Conservation (phyloP, 139 green algal genomes). For the Desmodesmus armatus region DNA sequence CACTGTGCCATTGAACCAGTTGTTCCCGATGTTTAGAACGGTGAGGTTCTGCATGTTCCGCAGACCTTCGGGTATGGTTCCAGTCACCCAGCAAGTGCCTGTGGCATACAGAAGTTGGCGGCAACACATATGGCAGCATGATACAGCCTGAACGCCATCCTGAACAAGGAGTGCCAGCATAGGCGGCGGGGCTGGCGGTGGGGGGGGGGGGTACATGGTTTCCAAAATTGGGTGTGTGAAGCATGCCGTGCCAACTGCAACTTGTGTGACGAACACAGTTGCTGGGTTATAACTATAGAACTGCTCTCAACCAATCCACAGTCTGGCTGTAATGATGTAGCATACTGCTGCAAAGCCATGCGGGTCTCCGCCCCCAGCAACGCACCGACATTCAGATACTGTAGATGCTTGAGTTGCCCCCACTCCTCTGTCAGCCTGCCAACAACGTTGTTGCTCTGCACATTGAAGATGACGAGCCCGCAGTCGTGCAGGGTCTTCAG, state of each 20-base stretch:
- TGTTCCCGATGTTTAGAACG: not conserved
- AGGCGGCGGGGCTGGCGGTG: too few relatives aligned
- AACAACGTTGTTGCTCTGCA: not conserved
- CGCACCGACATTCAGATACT: not conserved
- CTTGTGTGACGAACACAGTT: too few relatives aligned
- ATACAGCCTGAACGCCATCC: too few relatives aligned
- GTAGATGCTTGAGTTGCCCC: not conserved
- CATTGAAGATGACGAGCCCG: not conserved
- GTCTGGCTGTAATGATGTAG: not conserved
- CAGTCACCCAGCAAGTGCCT: not conserved
- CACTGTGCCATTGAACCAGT: not conserved
- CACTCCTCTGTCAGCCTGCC: not conserved
- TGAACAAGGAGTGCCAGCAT: too few relatives aligned
- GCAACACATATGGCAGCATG: not conserved
- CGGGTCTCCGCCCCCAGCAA: not conserved
- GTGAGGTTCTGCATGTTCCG: not conserved
- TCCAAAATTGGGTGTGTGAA: too few relatives aligned
- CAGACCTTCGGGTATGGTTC: not conserved
- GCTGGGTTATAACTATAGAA: too few relatives aligned
- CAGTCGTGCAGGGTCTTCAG: not conserved
- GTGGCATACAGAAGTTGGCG: too few relatives aligned
- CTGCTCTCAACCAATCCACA: too few relatives aligned
- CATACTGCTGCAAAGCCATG: not conserved
- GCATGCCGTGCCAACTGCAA: not conserved
- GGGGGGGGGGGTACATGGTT: too few relatives aligned